A percentile compares a stretch with the other conserved stretches of the same genome.
These are phyloP conservation scores for Taiwanofungus camphoratus DNA, from an alignment of 1,284 basidiomycete species.

Conservation along the genomic window DNA sequence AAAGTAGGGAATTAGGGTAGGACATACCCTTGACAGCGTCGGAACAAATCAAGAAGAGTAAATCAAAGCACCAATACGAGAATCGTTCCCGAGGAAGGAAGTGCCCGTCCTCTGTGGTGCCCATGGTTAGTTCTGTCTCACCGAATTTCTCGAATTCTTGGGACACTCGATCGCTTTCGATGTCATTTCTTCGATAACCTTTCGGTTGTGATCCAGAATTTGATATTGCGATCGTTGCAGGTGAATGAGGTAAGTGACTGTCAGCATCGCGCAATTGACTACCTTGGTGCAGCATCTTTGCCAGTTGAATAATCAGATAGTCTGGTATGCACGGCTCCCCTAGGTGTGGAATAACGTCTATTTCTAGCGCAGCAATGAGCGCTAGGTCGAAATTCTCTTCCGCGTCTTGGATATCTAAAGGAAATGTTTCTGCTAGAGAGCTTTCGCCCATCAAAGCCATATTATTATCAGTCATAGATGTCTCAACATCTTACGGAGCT, in stretches of 20 bases:
- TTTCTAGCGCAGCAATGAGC: conserved; percentile 74
- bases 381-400: conserved; percentile 89
- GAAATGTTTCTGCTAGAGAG: conserved; percentile 46
- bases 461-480: neutral
- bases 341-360: conserved; percentile 72
- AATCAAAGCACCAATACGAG: conserved; percentile 91
- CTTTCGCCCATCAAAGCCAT: conserved; percentile 26
- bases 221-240: conserved; percentile 12
- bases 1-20: neutral
- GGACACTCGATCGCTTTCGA: conserved; percentile 9
- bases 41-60: conserved; percentile 78
- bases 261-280: conserved; percentile 60
- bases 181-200: conserved; percentile 1
- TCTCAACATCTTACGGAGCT: conserved; percentile 21
- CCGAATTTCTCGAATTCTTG: conserved; percentile 33
- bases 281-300: conserved; percentile 70
- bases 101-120: conserved; percentile 55
- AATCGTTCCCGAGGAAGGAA: conserved; percentile 76
- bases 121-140: conserved; percentile 36
- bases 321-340: conserved; percentile 71
- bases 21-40: conserved; percentile 51
- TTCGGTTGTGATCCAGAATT: neutral
- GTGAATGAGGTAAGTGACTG: conserved; percentile 20
- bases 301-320: conserved; percentile 62
- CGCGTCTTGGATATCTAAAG: conserved; percentile 60